Percentiles rank a stretch among this genome's conserved stretches.
phyloP scores from a whole-genome alignment of 164 flowering plant genomes.

The Cinnamomum micranthum region DNA sequence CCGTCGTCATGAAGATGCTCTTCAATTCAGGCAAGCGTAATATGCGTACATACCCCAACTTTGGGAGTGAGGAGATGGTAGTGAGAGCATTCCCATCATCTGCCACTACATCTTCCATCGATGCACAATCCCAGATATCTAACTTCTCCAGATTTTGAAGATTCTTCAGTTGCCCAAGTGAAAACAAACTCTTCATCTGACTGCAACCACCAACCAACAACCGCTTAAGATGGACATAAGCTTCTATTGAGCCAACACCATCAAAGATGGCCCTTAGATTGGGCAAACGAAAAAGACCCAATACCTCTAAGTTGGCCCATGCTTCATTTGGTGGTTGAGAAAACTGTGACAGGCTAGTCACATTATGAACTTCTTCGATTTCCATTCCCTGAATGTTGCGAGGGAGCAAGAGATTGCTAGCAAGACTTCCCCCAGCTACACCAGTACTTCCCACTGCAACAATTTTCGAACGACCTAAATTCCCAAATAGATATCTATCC shows the following conservation, averaged over 20 bases:
- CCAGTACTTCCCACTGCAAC: not conserved
- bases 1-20: not conserved
- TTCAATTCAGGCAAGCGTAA: not conserved
- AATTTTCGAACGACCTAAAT: not conserved
- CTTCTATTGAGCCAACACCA: not conserved
- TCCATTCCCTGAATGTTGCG: not conserved
- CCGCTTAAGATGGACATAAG: not conserved
- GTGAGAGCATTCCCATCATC: not conserved
- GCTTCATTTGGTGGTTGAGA: not conserved
- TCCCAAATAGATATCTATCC: too few species aligned
- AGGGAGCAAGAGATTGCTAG: not conserved
- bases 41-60: not conserved
- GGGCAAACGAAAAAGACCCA: not conserved
- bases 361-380: not conserved
- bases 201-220: not conserved
- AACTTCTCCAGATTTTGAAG: not conserved
- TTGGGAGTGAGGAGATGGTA: not conserved
- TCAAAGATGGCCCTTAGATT: not conserved
- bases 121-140: not conserved
- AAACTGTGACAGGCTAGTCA: not conserved
- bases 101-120: not conserved
- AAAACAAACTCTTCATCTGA: not conserved
- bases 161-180: not conserved
- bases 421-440: not conserved
- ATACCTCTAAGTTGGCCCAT: not conserved